Evolutionary conservation across 164 flowering plant species (phyloP), one percentile per base, ranked within the genome.

Genomic region (Vitis labrusca): DNA sequence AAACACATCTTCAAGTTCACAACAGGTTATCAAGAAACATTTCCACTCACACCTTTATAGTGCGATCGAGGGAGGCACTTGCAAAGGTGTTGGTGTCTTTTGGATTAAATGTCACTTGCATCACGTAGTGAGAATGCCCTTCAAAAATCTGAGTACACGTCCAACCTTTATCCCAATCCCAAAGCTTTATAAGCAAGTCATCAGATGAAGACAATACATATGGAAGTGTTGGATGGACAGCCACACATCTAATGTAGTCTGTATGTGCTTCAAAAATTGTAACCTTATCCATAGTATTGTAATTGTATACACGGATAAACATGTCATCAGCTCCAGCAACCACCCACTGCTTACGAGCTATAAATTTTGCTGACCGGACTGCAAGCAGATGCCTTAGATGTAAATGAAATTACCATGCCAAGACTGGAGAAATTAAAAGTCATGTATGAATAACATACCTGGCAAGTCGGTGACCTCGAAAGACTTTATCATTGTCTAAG

Each of bases 141-240:
- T 91, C 98, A 68, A 95, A 95, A 47, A 89, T 88, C 68, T 93
- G 97, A 65, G 92, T 90, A 67, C 95, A 88, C 60, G 72, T 74
- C 98, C 97, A 93, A 30, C 91, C 95, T 79, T 91, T 93, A 49
- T 93, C 98, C 98, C 98, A 93, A 74, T 93, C 98, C 97, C 98
- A 93, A 10, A 93, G 90, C 81, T 90, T 93, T 68, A 93, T 91
- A 70, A 88, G 91, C 93, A 86, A 88, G 84, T 93, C 98, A 87
- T 93, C 98, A 70, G 98, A 91, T 59, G 98, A 90, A 73, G 98
- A 93, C 70, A 93, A 71, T 67, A 93, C 91, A 74, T 87, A 93
- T 29, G 98, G 90, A 59, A 91, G 94, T 37, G 92, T 89, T 37
- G 98, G 98, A 71, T 93, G 98, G 67, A 93, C 97, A 66, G 93